phyloP scores from a whole-genome alignment of 768 basidiomycete species.

The Clavulina sp. region DNA sequence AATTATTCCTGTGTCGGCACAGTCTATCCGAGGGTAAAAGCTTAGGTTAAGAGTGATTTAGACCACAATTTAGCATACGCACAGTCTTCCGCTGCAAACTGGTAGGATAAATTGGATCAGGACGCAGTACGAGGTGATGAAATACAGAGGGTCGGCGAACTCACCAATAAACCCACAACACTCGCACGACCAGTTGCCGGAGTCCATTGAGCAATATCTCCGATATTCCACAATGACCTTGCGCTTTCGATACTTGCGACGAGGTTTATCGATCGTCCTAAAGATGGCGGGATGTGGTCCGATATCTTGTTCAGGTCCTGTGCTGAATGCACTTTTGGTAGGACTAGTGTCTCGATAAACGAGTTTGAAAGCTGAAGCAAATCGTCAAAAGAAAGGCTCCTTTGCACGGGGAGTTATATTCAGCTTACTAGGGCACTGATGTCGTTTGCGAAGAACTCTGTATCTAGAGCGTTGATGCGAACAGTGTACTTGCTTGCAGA shows the following conservation, averaged over 20 bases:
- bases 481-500: slow-evolving; percentile 18
- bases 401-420: neutral
- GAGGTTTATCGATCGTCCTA: slow-evolving; percentile 29
- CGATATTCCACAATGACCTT: slow-evolving; percentile 43
- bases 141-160: slow-evolving; percentile 16
- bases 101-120: neutral
- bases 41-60: neutral
- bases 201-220: slow-evolving; percentile 54
- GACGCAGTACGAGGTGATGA: neutral
- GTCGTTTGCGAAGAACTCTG: slow-evolving; percentile 50
- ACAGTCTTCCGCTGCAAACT: slow-evolving; percentile 98
- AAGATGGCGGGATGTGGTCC: slow-evolving; percentile 25
- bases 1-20: slow-evolving; percentile 71
- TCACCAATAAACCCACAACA: slow-evolving; percentile 48
- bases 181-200: slow-evolving; percentile 28
- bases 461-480: slow-evolving; percentile 48
- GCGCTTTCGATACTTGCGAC: slow-evolving; percentile 83
- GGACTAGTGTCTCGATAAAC: slow-evolving; percentile 45
- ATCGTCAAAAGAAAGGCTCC: neutral
- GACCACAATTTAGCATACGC: too few relatives aligned
- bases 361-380: slow-evolving; percentile 26
- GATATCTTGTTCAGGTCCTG: slow-evolving; percentile 49
- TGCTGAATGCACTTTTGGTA: slow-evolving; percentile 67
- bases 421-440: slow-evolving; percentile 36
- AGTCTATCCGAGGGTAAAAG: slow-evolving; percentile 33